Base-by-base conservation (phyloP, 164 flowering plant species). In the Macadamia integrifolia region DNA sequence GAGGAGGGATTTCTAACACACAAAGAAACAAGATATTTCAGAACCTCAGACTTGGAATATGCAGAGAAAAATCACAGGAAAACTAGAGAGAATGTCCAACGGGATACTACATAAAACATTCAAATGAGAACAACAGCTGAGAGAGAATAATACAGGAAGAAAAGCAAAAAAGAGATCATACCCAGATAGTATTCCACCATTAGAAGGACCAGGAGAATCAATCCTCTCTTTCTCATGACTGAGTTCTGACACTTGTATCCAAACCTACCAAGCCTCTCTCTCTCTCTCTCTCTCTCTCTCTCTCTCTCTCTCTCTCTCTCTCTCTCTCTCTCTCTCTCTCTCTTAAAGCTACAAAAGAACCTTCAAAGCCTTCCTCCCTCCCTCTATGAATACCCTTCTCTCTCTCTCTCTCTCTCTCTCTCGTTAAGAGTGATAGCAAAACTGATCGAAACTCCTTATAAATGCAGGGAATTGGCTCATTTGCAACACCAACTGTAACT, bases 141-240 rank as follows among this genome's bases (percentile, higher is more conserved):
- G 18, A 13, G 18, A 30, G 8, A 62, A 30, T 13, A 44, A 6
- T 17, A 32, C 43, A 18, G 58, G 5, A 62, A 17, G 30, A 18
- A 58, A 29, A 10, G 3, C 53, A 10, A 9, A 23, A 23, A 23
- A 23, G 17, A 14, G n/a, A 48, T 42, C 79, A 67, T 78, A 80
- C 84, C 80, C 77, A 78, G 46, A 65, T 48, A 75, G 74, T 60
- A 74, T 28, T 49, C 70, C 71, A 78, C 8, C 46, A 76, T 15
- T 9, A 78, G 50, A 29, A 80, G 56, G 57, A 72, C 61, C 64
- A 69, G 78, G 31, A 81, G 59, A 61, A 72, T 53, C 77, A 62
- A 69, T 31, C 61, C 40, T 30, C 58, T 74, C 69, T 50, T 76
- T 66, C 71, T 61, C 81, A 77, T 77, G 40, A 61, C 58, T 35